Evolutionary conservation across 2,329 filamentous ascomycete genomes (phyloP).

Genomic region (Zymoseptoria pseudotritici): DNA sequence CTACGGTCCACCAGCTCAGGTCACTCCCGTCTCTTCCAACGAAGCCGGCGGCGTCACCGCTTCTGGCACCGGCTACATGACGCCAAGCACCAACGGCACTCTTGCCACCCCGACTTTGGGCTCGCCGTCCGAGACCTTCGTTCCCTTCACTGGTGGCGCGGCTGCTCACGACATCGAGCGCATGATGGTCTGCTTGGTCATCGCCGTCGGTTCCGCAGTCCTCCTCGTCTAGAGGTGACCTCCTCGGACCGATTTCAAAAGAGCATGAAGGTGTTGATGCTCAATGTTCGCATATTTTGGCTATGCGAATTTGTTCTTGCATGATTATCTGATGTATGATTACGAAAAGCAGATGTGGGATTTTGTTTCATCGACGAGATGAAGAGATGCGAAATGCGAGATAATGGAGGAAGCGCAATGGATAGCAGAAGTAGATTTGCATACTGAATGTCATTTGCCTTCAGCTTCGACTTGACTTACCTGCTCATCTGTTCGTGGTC

Average conservation of each 20-base stretch:
- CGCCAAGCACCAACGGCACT: conserved; percentile 3
- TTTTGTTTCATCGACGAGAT: background rate
- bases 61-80: conserved; percentile 1
- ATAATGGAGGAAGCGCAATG: background rate
- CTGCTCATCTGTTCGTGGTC: background rate
- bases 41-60: background rate
- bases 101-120: conserved; percentile 5
- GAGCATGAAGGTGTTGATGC: background rate
- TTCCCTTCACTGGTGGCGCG: conserved; percentile 4
- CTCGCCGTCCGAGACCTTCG: conserved; percentile 2
- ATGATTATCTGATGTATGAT: background rate
- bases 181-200: background rate
- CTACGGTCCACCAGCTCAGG: background rate
- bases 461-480: background rate
- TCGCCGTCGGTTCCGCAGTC: background rate
- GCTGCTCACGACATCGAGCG: background rate
- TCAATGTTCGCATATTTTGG: background rate
- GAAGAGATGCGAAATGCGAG: background rate
- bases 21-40: conserved; percentile 1
- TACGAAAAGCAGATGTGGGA: background rate
- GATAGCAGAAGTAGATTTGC: background rate
- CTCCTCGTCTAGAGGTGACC: background rate
- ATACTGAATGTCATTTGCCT: background rate
- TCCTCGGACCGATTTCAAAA: background rate
- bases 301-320: background rate